Evolutionary conservation across 306 rosid genomes (phyloP).

Genomic region (Luffa acutangula): DNA sequence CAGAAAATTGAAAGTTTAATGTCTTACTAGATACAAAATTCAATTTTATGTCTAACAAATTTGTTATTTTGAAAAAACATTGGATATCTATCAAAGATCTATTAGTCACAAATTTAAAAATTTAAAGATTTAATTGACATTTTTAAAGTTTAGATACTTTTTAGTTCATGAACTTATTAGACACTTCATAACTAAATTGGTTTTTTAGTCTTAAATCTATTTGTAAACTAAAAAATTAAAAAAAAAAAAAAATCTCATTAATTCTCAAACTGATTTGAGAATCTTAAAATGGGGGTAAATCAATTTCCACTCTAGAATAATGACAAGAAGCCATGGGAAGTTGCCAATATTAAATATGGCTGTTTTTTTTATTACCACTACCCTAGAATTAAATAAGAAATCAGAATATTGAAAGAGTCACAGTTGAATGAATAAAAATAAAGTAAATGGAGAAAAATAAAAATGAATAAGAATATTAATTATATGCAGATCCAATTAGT

Average conservation of each 20-base stretch:
- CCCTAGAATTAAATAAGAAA: not conserved
- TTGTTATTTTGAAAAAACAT: too few species aligned
- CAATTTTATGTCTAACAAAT: too few species aligned
- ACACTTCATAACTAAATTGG: too few species aligned
- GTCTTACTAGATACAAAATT: too few species aligned
- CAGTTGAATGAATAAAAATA: slow-evolving; percentile 1
- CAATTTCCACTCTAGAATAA: not conserved
- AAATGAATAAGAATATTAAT: not conserved
- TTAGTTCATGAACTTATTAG: too few species aligned
- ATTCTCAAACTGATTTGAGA: not conserved
- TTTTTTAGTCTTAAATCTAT: too few species aligned
- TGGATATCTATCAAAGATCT: too few species aligned
- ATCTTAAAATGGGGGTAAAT: not conserved
- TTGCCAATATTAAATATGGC: not conserved
- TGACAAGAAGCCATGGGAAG: slow-evolving; percentile 4
- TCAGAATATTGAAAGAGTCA: not conserved
- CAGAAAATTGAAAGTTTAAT: too few species aligned
- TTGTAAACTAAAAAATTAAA: too few species aligned
- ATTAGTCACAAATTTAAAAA: too few species aligned
- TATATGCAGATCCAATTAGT: not conserved
- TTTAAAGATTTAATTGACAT: too few species aligned
- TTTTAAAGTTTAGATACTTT: too few species aligned
- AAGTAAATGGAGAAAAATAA: not conserved
- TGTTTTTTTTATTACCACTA: not conserved
- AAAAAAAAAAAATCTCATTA: not conserved